Percentiles rank a stretch among this genome's conserved stretches.
Evolutionary conservation across 2,329 filamentous ascomycete genomes (phyloP).

Genomic region (Xylariaceae sp.): DNA sequence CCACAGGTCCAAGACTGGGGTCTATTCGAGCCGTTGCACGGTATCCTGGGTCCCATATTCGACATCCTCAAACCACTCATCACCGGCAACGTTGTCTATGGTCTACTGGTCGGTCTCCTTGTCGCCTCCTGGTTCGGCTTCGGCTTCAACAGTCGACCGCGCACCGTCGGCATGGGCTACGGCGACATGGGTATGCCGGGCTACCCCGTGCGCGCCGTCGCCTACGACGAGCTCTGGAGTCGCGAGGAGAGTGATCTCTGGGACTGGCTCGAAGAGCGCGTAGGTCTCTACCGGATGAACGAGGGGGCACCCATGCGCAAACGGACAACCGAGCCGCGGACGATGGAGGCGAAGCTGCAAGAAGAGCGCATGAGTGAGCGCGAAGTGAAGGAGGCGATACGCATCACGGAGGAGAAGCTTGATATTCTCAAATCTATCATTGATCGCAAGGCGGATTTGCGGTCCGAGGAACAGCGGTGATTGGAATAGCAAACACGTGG

Average conservation of each 20-base stretch:
- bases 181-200: constrained; percentile 38
- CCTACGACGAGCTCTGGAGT: constrained; percentile 91
- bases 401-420: constrained; percentile 80
- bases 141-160: constrained; percentile 41
- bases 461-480: constrained; percentile 9
- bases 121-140: constrained; percentile 70
- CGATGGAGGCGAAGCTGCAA: constrained; percentile 54
- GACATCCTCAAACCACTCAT: constrained; percentile 67
- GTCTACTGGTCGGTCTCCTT: constrained; percentile 66
- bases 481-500: not conserved
- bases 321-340: constrained; percentile 47
- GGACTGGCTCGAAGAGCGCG: constrained; percentile 87
- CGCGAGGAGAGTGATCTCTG: constrained; percentile 83
- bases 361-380: constrained; percentile 62
- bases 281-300: constrained; percentile 60
- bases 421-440: constrained; percentile 70
- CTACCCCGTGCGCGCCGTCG: constrained; percentile 64
- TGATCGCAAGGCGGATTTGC: constrained; percentile 45
- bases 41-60: constrained; percentile 62
- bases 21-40: constrained; percentile 69
- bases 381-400: constrained; percentile 74
- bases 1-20: constrained; percentile 60
- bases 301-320: constrained; percentile 42
- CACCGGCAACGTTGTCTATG: constrained; percentile 71
- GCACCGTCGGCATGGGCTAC: constrained; percentile 31